Percentiles rank a stretch among this genome's conserved stretches.
Evolutionary conservation across 164 flowering plant genomes (phyloP).

Genomic region (Kingdonia uniflora): DNA sequence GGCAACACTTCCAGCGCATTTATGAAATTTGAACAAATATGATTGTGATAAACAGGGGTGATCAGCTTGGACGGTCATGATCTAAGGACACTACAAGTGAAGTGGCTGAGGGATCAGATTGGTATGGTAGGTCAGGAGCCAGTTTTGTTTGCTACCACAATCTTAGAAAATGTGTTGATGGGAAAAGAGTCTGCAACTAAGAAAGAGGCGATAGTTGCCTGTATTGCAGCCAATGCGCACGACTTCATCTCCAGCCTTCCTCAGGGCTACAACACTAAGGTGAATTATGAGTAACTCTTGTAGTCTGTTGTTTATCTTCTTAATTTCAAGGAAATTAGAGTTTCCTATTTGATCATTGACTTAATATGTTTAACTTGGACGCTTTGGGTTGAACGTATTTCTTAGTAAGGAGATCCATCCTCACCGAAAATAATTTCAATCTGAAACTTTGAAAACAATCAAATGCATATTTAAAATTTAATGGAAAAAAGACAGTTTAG

Average conservation of each 20-base stretch:
- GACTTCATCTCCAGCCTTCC: slow-evolving; percentile 57
- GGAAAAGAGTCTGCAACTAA: slow-evolving; percentile 57
- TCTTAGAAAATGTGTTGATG: slow-evolving; percentile 67
- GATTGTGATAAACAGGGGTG: slow-evolving; percentile 18
- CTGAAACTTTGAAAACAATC: no score
- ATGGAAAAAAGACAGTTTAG: no score
- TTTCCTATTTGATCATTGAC: no score
- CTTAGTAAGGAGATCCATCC: no score
- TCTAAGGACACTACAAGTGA: slow-evolving; percentile 52
- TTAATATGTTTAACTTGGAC: no score
- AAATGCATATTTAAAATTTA: no score
- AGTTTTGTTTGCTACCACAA: slow-evolving; percentile 49
- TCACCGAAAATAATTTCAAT: no score
- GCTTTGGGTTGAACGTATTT: no score
- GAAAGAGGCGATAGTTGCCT: slow-evolving; percentile 57
- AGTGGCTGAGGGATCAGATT: slow-evolving; percentile 60
- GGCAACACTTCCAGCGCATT: no score
- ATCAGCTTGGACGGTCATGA: slow-evolving; percentile 58
- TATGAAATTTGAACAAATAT: no score
- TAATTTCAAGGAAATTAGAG: no score
- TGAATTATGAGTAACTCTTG: slow-evolving; percentile 2
- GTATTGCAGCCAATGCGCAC: slow-evolving; percentile 58
- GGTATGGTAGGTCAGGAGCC: slow-evolving; percentile 87
- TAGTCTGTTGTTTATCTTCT: no score
- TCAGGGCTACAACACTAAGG: slow-evolving; percentile 65